Evolutionary conservation across 2,329 filamentous ascomycete species (phyloP).

Genomic region (Neodidymelliopsis sp.): DNA sequence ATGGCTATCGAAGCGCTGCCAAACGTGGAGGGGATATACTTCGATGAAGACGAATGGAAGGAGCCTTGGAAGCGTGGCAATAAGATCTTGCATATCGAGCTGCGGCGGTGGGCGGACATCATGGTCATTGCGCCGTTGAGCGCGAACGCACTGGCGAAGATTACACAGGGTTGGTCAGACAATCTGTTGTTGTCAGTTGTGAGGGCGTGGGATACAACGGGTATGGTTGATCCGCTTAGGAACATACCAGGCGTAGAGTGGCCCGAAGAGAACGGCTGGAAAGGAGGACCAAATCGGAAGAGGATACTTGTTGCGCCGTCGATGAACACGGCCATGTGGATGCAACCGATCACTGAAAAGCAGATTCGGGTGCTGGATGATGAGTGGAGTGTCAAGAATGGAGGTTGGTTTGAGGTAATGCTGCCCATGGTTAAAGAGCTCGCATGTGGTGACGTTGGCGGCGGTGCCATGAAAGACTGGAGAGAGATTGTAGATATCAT

Average conservation of each 20-base stretch:
- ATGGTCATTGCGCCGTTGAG: conserved; percentile 81
- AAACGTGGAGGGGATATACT: conserved; percentile 82
- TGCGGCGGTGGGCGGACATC: conserved; percentile 82
- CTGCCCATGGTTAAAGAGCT: conserved; percentile 76
- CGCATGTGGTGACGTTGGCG: conserved; percentile 84
- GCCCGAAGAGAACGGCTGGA: conserved; percentile 22
- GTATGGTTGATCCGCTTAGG: conserved; percentile 41
- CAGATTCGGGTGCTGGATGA: conserved; percentile 74
- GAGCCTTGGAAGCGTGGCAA: conserved; percentile 78
- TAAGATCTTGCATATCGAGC: conserved; percentile 89
- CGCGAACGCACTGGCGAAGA: conserved; percentile 86
- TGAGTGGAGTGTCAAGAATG: conserved; percentile 69
- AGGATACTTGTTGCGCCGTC: conserved; percentile 78
- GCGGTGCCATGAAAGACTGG: conserved; percentile 86
- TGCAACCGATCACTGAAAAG: conserved; percentile 78
- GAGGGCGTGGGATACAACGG: conserved; percentile 81
- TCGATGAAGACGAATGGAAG: conserved; percentile 86
- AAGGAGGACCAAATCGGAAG: conserved; percentile 50
- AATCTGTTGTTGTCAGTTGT: conserved; percentile 76
- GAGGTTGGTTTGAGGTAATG: conserved; percentile 72
- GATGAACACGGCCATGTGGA: conserved; percentile 94
- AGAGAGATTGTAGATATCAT: conserved; percentile 73
- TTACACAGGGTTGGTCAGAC: conserved; percentile 79
- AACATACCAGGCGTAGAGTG: conserved; percentile 35
- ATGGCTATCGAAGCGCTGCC: conserved; percentile 65